Evolutionary conservation across 78 protist genomes (phyloP).

Genomic region (Cavenderia fasciculata): DNA sequence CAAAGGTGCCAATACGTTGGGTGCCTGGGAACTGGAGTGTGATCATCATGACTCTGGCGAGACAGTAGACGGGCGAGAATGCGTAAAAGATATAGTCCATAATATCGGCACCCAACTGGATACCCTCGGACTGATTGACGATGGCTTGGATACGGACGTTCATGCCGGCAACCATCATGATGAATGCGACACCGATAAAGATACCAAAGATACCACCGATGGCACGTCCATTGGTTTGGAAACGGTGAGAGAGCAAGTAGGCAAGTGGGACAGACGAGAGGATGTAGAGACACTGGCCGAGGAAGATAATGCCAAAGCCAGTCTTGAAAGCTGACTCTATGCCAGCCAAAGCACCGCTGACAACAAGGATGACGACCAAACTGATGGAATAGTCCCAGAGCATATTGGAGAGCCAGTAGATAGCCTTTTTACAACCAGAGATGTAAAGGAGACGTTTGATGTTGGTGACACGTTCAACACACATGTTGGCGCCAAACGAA

Average conservation of each 20-base stretch:
- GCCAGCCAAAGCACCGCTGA: not conserved
- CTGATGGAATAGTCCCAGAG: constrained; percentile 32
- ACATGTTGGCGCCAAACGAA: constrained; percentile 17
- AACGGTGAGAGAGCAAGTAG: constrained; percentile 23
- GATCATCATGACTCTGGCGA: constrained; percentile 2
- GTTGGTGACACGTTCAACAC: constrained; percentile 12
- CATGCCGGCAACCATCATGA: not conserved
- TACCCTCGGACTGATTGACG: not conserved
- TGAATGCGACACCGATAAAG: not conserved
- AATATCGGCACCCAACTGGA: constrained; percentile 1
- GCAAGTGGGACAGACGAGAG: constrained; percentile 11
- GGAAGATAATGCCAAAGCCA: not conserved
- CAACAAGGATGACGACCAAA: not conserved
- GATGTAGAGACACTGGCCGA: not conserved
- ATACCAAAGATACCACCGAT: constrained; percentile 23
- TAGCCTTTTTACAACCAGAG: constrained; percentile 51
- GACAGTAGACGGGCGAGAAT: constrained; percentile 14
- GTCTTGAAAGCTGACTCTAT: not conserved
- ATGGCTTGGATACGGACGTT: constrained; percentile 6
- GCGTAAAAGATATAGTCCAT: constrained; percentile 6
- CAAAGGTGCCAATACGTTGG: constrained; percentile 7
- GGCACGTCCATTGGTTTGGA: constrained; percentile 18
- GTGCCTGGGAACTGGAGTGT: constrained; percentile 24
- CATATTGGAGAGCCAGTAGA: constrained; percentile 56
- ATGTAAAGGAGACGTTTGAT: constrained; percentile 41